Evolutionary conservation across 352 stramenopile genomes (phyloP).

Genomic region (Phytophthora nicotianae): DNA sequence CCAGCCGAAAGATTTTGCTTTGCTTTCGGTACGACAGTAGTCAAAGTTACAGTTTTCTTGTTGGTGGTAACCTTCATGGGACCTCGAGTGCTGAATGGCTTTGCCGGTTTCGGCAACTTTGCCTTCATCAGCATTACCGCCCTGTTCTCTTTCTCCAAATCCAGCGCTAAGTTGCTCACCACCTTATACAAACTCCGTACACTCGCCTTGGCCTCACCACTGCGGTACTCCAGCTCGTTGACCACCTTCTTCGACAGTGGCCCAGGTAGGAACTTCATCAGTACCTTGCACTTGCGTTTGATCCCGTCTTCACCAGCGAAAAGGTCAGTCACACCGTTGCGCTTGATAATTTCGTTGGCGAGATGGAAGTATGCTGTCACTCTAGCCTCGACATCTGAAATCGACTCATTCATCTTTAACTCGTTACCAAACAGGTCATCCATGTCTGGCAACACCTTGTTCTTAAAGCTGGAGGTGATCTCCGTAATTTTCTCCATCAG

Average conservation of each 20-base stretch:
- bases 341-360: slow-evolving; percentile 21
- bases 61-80: not conserved
- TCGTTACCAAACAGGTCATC: slow-evolving; percentile 7
- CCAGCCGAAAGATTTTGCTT: not conserved
- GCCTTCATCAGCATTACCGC: not conserved
- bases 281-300: slow-evolving; percentile 17
- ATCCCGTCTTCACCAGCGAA: not conserved
- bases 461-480: slow-evolving; percentile 17
- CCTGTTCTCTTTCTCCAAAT: slow-evolving; percentile 3
- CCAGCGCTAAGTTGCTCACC: slow-evolving; percentile 8
- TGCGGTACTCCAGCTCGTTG: slow-evolving; percentile 12
- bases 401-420: slow-evolving; percentile 1
- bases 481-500: slow-evolving; percentile 18
- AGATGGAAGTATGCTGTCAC: slow-evolving; percentile 18
- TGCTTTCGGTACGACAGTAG: not conserved
- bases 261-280: not conserved
- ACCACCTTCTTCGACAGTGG: not conserved
- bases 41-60: not conserved
- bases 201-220: slow-evolving; percentile 5
- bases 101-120: not conserved
- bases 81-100: slow-evolving; percentile 2
- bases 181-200: slow-evolving; percentile 7
- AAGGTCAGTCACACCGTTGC: slow-evolving; percentile 8
- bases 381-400: slow-evolving; percentile 6
- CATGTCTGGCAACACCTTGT: slow-evolving; percentile 13